Conservation (phyloP, 225 moss, liverwort and hornwort species). For the Polytrichum commune region DNA sequence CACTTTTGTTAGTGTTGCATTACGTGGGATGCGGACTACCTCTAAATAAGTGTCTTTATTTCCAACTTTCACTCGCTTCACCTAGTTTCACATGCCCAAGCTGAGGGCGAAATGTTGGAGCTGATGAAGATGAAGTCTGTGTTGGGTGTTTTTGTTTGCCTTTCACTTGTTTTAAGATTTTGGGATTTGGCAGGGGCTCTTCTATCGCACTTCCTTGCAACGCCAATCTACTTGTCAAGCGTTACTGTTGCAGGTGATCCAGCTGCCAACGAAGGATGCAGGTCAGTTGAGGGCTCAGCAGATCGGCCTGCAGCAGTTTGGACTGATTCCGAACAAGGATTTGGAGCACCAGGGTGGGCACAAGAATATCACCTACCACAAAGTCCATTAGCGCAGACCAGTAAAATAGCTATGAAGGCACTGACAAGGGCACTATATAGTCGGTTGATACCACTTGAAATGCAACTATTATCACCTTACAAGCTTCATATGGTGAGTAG, state of each 20-base stretch:
- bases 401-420: constrained; percentile 21
- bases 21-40: no score
- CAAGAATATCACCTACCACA: constrained; percentile 10
- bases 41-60: no score
- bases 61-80: no score
- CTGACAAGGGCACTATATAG: constrained; percentile 59
- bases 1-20: no score
- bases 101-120: no score
- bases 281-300: constrained; percentile 13
- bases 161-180: not conserved
- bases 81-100: no score
- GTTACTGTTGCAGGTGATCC: constrained; percentile 54
- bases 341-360: constrained; percentile 42
- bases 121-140: no score
- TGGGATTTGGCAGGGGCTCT: constrained; percentile 66
- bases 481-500: constrained; percentile 60
- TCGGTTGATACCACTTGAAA: constrained; percentile 55
- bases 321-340: constrained; percentile 38
- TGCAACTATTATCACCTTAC: constrained; percentile 52
- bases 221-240: constrained; percentile 75
- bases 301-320: constrained; percentile 25
- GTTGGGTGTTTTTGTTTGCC: no score
- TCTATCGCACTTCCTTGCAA: constrained; percentile 68
- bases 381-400: constrained; percentile 4
- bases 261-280: constrained; percentile 24